Evolutionary conservation across 2,329 filamentous ascomycete species (phyloP).

Genomic region (Gyromitra esculenta): DNA sequence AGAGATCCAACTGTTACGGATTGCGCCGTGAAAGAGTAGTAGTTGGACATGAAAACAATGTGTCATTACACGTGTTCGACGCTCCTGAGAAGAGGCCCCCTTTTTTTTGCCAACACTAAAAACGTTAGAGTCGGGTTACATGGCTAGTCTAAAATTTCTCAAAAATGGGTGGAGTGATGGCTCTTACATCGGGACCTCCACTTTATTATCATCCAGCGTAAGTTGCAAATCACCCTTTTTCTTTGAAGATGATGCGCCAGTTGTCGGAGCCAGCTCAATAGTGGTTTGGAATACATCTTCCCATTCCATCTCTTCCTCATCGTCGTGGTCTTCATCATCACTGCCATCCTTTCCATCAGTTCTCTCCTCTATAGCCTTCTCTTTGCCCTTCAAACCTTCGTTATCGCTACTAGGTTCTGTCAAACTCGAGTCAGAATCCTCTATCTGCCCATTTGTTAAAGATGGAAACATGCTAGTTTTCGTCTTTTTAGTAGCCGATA

Average conservation of each 20-base stretch:
- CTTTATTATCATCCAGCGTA: conserved; percentile 22
- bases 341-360: conserved; percentile 23
- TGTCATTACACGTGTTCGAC: conserved; percentile 77
- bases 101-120: conserved; percentile 69
- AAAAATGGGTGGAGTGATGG: conserved; percentile 7
- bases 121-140: background rate
- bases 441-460: conserved; percentile 13
- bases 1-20: conserved; percentile 85
- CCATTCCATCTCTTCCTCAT: conserved; percentile 58
- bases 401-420: background rate
- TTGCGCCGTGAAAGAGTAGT: conserved; percentile 87
- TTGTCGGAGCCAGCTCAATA: conserved; percentile 21
- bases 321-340: conserved; percentile 59
- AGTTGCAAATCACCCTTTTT: conserved; percentile 42
- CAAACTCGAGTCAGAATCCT: conserved; percentile 20
- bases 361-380: conserved; percentile 29
- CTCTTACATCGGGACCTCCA: conserved; percentile 24
- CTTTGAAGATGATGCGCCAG: background rate
- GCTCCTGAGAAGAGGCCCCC: conserved; percentile 84
- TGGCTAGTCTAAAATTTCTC: background rate
- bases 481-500: background rate
- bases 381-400: conserved; percentile 10
- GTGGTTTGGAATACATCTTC: conserved; percentile 54
- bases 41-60: conserved; percentile 90
- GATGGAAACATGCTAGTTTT: conserved; percentile 27